Percentiles rank a stretch among this genome's conserved stretches.
Evolutionary conservation across 495 filamentous ascomycete genomes (phyloP).

Genomic region (Evansstolkia leycettana): DNA sequence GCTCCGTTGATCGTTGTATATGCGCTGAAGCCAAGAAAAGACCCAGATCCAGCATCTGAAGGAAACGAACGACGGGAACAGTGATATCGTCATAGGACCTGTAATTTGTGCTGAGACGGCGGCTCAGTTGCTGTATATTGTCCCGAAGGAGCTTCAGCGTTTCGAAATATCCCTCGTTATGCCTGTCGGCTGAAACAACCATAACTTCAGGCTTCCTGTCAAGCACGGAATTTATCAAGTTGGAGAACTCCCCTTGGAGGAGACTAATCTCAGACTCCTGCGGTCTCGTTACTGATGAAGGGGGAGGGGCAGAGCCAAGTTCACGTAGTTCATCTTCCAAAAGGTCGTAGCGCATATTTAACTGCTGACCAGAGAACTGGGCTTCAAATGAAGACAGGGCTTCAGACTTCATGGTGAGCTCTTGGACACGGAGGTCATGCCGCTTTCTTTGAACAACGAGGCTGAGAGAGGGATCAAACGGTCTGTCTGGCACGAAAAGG

Average conservation of each 20-base stretch:
- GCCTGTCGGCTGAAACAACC: slow-evolving; percentile 10
- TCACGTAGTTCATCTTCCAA: slow-evolving; percentile 44
- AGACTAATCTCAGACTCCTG: slow-evolving; percentile 47
- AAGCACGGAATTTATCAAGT: slow-evolving; percentile 55
- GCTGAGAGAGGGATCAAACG: slow-evolving; percentile 74
- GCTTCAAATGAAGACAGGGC: slow-evolving; percentile 53
- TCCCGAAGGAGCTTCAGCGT: slow-evolving; percentile 46
- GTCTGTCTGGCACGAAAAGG: slow-evolving; percentile 74
- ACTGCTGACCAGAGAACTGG: slow-evolving; percentile 52
- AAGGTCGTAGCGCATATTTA: slow-evolving; percentile 47
- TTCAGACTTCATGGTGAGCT: slow-evolving; percentile 43
- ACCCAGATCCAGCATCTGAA: slow-evolving; percentile 69
- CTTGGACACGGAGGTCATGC: slow-evolving; percentile 41
- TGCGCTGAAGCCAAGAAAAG: slow-evolving; percentile 42
- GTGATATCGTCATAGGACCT: slow-evolving; percentile 76
- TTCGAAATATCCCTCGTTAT: slow-evolving; percentile 11
- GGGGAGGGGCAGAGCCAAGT: slow-evolving; percentile 49
- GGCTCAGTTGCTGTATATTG: slow-evolving; percentile 58
- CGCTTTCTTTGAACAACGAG: slow-evolving; percentile 59
- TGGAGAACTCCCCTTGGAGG: slow-evolving; percentile 75
- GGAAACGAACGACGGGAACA: slow-evolving; percentile 63
- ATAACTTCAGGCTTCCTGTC: slow-evolving; percentile 37
- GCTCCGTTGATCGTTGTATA: slow-evolving; percentile 9
- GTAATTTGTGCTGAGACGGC: slow-evolving; percentile 52
- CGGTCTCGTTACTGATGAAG: slow-evolving; percentile 64